Conservation (phyloP, 148 eudicot genomes). For the Camellia sinensis region DNA sequence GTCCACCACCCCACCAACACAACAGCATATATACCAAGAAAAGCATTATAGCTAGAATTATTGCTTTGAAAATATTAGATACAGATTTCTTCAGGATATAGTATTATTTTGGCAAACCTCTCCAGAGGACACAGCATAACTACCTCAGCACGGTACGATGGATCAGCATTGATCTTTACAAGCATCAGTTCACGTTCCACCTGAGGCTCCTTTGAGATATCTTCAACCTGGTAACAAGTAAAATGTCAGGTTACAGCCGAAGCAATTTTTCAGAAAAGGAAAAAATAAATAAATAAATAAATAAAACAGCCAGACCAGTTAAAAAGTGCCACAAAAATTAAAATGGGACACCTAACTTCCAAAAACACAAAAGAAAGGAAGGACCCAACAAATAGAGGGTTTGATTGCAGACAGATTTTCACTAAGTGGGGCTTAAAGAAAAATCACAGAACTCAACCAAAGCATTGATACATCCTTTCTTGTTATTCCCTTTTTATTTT, state of each 20-base stretch:
- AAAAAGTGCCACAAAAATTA: neutral
- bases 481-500: too few species aligned
- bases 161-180: conserved; percentile 55
- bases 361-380: neutral
- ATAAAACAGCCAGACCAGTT: neutral
- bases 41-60: neutral
- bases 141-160: conserved; percentile 53
- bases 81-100: neutral
- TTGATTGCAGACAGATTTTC: neutral
- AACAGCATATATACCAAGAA: neutral
- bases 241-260: neutral
- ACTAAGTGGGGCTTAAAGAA: neutral
- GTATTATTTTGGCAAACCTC: neutral
- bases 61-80: neutral
- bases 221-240: conserved; percentile 45
- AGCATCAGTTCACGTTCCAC: conserved; percentile 74
- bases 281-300: neutral
- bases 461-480: neutral
- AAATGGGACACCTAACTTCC: neutral
- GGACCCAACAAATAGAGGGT: neutral
- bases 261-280: neutral
- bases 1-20: neutral
- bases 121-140: neutral
- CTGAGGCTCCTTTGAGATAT: conserved; percentile 62
- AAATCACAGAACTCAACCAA: neutral